These are phyloP conservation scores for Exobasidium rhododendri DNA, from an alignment of 1,284 basidiomycete species.

Conservation along the genomic window DNA sequence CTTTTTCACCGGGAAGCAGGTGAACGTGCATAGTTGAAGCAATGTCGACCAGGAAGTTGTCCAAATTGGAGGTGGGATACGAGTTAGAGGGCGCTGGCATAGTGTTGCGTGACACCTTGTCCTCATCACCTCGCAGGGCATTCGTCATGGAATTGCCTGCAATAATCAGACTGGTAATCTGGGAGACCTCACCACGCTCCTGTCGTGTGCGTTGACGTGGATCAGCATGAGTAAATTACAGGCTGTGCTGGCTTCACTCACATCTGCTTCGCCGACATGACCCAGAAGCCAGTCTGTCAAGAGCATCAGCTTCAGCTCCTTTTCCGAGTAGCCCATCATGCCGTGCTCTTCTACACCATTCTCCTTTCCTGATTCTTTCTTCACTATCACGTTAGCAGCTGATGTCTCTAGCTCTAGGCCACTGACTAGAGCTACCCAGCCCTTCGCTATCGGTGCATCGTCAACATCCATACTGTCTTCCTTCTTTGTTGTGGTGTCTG, in stretches of 20 bases:
- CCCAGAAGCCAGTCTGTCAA: slow-evolving; percentile 75
- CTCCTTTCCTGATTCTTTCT: slow-evolving; percentile 36
- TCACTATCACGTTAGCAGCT: slow-evolving; percentile 26
- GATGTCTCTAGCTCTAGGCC: neutral
- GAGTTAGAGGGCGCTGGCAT: neutral
- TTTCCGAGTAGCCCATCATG: slow-evolving; percentile 16
- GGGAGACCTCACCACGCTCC: slow-evolving; percentile 22
- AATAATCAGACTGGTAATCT: slow-evolving; percentile 34
- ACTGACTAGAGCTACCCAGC: slow-evolving; percentile 1
- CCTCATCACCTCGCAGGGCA: neutral
- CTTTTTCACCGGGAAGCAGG: slow-evolving; percentile 77
- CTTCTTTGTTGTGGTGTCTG: slow-evolving; percentile 3
- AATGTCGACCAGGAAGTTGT: slow-evolving; percentile 70
- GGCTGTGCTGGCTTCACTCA: no score
- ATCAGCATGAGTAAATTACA: neutral
- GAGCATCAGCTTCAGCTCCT: slow-evolving; percentile 35
- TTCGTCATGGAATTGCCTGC: slow-evolving; percentile 32
- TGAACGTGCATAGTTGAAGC: slow-evolving; percentile 58
- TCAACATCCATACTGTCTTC: slow-evolving; percentile 11
- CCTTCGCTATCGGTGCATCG: slow-evolving; percentile 35
- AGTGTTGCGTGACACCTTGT: slow-evolving; percentile 2
- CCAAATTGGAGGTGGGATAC: slow-evolving; percentile 60
- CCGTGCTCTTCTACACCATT: slow-evolving; percentile 12
- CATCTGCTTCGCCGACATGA: slow-evolving; percentile 68
- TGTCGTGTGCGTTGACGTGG: neutral